Evolutionary conservation across 2,329 filamentous ascomycete species (phyloP).

Genomic region (Acarospora socialis): DNA sequence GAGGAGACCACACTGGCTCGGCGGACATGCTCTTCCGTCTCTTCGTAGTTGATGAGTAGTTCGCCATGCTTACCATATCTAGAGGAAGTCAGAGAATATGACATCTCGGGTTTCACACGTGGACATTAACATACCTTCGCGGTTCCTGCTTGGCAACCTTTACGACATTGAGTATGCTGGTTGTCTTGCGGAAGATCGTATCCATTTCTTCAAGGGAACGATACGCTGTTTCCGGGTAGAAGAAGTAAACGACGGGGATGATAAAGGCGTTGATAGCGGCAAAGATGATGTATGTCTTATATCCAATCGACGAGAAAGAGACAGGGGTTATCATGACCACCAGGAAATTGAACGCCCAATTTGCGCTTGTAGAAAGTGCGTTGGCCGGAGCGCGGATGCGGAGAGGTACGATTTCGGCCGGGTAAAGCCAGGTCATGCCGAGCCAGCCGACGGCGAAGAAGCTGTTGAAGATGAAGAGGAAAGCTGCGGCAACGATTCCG

Average conservation of each 20-base stretch:
- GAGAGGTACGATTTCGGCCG: constrained; percentile 46
- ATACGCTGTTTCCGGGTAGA: constrained; percentile 47
- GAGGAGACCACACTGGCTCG: constrained; percentile 14
- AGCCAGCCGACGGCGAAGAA: constrained; percentile 48
- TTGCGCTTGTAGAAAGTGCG: constrained; percentile 46
- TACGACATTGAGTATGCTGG: constrained; percentile 35
- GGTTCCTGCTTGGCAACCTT: constrained; percentile 37
- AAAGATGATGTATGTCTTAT: constrained; percentile 43
- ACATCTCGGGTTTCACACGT: no score
- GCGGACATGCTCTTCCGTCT: constrained; percentile 28
- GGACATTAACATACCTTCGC: no score
- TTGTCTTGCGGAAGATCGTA: constrained; percentile 46
- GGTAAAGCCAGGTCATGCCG: constrained; percentile 48
- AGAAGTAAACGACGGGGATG: constrained; percentile 43
- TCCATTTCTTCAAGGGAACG: constrained; percentile 56
- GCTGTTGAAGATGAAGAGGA: constrained; percentile 49
- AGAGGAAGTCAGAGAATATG: no score
- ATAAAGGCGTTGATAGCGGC: constrained; percentile 42
- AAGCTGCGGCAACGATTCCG: constrained; percentile 33
- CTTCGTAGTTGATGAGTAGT: constrained; percentile 38
- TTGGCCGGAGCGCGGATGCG: constrained; percentile 49
- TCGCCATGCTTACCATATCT: constrained; percentile 47
- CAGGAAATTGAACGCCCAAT: constrained; percentile 50
- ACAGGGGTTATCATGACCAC: constrained; percentile 53
- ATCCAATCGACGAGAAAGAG: constrained; percentile 41